These are phyloP conservation scores for Dioscorea dumetorum DNA, from an alignment of 106 monocot genomes.

Conservation along the genomic window DNA sequence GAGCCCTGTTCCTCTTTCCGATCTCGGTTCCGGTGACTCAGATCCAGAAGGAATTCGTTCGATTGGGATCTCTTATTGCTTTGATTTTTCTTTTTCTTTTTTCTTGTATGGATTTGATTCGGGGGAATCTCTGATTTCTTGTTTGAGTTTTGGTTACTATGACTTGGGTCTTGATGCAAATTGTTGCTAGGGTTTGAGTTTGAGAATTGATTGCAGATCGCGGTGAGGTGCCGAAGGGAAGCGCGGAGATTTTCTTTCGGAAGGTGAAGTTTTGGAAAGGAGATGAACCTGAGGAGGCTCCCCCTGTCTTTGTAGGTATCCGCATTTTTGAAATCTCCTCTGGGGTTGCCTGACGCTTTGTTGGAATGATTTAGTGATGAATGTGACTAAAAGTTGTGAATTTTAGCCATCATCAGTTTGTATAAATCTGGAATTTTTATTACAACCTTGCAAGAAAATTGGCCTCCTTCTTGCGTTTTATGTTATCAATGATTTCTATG, in stretches of 20 bases:
- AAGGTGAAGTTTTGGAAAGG: constrained; percentile 98
- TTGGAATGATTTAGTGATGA: not conserved
- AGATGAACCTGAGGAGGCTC: constrained; percentile 92
- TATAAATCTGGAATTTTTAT: no score
- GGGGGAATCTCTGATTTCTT: not conserved
- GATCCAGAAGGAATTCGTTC: not conserved
- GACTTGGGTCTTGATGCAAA: no score
- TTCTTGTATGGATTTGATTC: not conserved
- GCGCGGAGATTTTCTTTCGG: constrained; percentile 95
- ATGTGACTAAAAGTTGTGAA: not conserved
- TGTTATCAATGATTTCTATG: no score
- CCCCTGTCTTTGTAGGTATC: constrained; percentile 99
- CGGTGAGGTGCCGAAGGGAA: constrained; percentile 84
- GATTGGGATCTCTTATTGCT: not conserved
- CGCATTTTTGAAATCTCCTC: not conserved
- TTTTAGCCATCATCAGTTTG: no score
- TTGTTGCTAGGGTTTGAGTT: not conserved
- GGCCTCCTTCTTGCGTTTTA: no score
- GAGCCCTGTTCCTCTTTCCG: constrained; percentile 19
- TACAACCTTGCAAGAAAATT: no score
- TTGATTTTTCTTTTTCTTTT: constrained; percentile 1
- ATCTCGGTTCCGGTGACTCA: not conserved
- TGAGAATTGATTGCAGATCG: constrained; percentile 45
- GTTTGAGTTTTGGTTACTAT: not conserved
- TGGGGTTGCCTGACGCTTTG: not conserved